Evolutionary conservation across 1,284 basidiomycete genomes (phyloP).

Genomic region (Singerocomus rubriflavus): DNA sequence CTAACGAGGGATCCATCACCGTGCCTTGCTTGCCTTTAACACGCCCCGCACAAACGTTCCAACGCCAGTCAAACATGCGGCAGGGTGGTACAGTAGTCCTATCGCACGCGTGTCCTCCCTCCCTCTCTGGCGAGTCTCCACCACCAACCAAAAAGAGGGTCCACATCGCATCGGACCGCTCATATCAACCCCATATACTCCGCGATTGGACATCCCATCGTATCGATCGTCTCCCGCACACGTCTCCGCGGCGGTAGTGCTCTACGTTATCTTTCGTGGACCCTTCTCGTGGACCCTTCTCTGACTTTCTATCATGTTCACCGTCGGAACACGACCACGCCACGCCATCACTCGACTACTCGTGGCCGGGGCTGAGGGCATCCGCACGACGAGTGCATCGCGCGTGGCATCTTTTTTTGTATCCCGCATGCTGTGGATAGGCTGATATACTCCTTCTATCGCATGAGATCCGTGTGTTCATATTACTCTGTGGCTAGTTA

Average conservation of each 20-base stretch:
- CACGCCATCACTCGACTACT: not conserved
- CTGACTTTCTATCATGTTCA: constrained; percentile 7
- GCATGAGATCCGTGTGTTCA: constrained; percentile 5
- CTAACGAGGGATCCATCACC: too few species aligned
- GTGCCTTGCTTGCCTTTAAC: too few species aligned
- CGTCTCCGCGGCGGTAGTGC: not conserved
- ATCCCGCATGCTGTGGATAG: constrained; percentile 1
- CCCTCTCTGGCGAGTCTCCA: too few species aligned
- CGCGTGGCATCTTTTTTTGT: not conserved
- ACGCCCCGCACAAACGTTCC: not conserved
- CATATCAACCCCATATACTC: too few species aligned
- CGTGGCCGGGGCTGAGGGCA: too few species aligned
- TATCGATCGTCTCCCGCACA: not conserved
- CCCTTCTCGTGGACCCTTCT: constrained; percentile 6
- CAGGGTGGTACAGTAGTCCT: not conserved
- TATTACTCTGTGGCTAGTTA: constrained; percentile 6
- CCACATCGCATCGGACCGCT: too few species aligned
- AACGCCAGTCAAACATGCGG: constrained; percentile 1
- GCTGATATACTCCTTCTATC: constrained; percentile 3
- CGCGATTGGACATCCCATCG: not conserved
- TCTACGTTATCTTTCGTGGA: constrained; percentile 3
- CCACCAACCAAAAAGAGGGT: too few species aligned
- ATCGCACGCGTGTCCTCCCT: not conserved
- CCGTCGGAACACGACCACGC: constrained; percentile 5
- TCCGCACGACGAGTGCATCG: not conserved